These are phyloP conservation scores for Cotoneaster glaucophyllus DNA, from an alignment of 306 rosid species.

Conservation along the genomic window DNA sequence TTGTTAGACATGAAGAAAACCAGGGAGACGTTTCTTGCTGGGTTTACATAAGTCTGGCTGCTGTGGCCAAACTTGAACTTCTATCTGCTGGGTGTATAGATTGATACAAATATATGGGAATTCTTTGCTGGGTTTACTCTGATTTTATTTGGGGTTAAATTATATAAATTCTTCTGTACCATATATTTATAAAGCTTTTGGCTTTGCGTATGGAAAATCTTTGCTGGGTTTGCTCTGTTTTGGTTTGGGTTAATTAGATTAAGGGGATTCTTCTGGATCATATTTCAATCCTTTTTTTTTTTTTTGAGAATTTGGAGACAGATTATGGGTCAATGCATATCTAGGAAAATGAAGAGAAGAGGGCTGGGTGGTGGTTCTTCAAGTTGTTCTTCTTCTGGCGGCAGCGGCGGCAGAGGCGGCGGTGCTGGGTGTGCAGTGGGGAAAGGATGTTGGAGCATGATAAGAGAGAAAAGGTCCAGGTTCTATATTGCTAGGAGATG, in stretches of 20 bases:
- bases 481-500: slow-evolving; percentile 34
- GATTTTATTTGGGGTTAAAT: not conserved
- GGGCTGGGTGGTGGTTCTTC: slow-evolving; percentile 2
- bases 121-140: not conserved
- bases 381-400: not conserved
- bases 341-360: not conserved
- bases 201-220: not conserved
- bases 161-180: not conserved
- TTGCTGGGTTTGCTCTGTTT: not conserved
- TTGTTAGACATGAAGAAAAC: not conserved
- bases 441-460: slow-evolving; percentile 18
- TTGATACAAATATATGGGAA: not conserved
- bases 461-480: slow-evolving; percentile 23
- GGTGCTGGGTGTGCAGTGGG: not conserved
- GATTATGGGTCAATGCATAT: slow-evolving; percentile 25
- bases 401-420: not conserved
- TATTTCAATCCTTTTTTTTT: not conserved
- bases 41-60: not conserved
- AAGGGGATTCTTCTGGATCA: not conserved
- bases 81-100: not conserved
- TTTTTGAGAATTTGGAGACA: not conserved
- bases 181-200: not conserved
- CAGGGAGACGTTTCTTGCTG: not conserved
- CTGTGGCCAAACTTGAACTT: not conserved
- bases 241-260: not conserved